A percentile compares a stretch with the other conserved stretches of the same genome.
phyloP scores from a whole-genome alignment of 345 rosid species.

The Ceriops zippeliana region DNA sequence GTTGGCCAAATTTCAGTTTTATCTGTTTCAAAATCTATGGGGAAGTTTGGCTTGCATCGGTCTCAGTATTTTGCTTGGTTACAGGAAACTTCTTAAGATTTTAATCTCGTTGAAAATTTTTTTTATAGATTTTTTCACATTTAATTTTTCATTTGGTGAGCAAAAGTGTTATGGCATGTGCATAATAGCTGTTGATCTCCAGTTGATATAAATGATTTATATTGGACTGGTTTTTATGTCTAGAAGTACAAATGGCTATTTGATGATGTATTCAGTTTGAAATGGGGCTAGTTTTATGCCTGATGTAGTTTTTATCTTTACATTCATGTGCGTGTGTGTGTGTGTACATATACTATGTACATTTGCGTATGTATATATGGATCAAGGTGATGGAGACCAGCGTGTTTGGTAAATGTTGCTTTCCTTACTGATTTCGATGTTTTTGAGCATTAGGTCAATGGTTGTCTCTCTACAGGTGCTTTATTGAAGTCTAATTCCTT shows the following conservation, averaged over 20 bases:
- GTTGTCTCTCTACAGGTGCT: constrained; percentile 5
- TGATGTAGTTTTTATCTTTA: background rate
- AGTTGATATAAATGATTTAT: background rate
- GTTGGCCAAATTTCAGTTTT: background rate
- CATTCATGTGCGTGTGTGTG: too few species aligned
- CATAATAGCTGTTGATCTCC: background rate
- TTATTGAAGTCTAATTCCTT: constrained; percentile 6
- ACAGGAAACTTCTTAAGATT: background rate
- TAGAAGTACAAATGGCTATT: background rate
- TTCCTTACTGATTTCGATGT: background rate
- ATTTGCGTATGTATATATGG: too few species aligned
- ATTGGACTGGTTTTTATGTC: background rate
- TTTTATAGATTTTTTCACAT: background rate
- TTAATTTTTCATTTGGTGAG: too few species aligned
- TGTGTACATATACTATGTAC: too few species aligned
- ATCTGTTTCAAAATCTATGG: background rate
- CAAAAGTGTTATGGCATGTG: background rate
- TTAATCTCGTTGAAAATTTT: background rate
- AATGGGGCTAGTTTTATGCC: background rate
- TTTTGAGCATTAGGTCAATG: background rate
- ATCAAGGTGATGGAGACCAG: background rate
- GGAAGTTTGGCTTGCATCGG: background rate
- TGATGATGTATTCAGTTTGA: background rate
- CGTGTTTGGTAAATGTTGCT: constrained; percentile 1
- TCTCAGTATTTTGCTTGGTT: background rate